Evolutionary conservation across 2,329 filamentous ascomycete genomes (phyloP).

Genomic region (Aspergillus sp.): DNA sequence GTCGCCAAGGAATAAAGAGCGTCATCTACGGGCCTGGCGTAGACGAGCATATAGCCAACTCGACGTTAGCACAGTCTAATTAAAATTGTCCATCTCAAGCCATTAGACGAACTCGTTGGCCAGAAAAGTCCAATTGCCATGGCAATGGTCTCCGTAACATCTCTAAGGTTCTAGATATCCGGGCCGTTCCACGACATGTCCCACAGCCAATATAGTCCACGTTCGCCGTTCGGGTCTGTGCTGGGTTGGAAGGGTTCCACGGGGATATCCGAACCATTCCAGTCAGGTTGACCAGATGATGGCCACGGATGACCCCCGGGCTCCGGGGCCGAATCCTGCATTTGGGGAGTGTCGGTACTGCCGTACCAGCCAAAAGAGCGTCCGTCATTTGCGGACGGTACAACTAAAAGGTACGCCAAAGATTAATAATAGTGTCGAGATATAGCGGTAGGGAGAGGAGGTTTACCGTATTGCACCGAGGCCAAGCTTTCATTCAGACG

Average conservation of each 20-base stretch:
- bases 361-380: neutral
- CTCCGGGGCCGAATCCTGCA: neutral
- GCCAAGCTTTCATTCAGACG: conserved; percentile 25
- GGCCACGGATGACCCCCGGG: neutral
- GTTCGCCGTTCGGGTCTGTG: conserved; percentile 15
- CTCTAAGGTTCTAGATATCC: neutral
- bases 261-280: neutral
- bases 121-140: too few species aligned
- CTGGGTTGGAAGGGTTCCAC: neutral
- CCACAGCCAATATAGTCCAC: conserved; percentile 33
- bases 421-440: neutral
- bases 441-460: neutral
- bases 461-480: conserved; percentile 24
- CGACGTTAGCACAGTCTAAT: neutral
- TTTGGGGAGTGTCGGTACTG: neutral
- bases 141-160: too few species aligned
- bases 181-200: conserved; percentile 26
- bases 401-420: neutral
- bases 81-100: neutral
- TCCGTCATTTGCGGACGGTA: neutral
- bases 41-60: conserved; percentile 16
- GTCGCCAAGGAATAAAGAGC: conserved; percentile 59
- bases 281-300: neutral
- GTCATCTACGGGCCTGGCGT: conserved; percentile 36
- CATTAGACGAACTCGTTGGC: neutral